Percentiles rank a stretch among this genome's conserved stretches.
Evolutionary conservation across 2,329 filamentous ascomycete species (phyloP).

Genomic region (Tolypocladium nubicola): DNA sequence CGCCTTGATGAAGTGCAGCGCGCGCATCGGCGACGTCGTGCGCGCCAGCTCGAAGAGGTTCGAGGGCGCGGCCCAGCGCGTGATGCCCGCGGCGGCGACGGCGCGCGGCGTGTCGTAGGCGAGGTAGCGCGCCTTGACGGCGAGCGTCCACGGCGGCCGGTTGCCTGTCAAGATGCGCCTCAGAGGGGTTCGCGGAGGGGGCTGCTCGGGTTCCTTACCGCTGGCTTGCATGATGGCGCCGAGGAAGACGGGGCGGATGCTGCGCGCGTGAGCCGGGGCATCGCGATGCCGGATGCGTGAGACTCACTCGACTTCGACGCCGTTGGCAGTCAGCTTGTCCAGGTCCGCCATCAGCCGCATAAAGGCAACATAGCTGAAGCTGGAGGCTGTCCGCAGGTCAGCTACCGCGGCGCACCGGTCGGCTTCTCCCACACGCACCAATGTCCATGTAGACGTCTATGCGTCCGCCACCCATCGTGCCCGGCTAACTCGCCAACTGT

Average conservation of each 20-base stretch:
- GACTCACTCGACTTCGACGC: slow-evolving; percentile 55
- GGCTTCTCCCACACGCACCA: slow-evolving; percentile 27
- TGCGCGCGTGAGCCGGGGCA: slow-evolving; percentile 16
- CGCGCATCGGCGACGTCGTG: slow-evolving; percentile 50
- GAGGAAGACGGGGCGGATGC: slow-evolving; percentile 62
- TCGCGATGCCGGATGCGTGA: too few relatives aligned
- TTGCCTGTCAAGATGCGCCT: slow-evolving; percentile 42
- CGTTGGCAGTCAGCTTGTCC: slow-evolving; percentile 42
- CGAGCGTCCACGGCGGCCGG: slow-evolving; percentile 61
- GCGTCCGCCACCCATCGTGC: slow-evolving; percentile 44
- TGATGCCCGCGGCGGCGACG: slow-evolving; percentile 24
- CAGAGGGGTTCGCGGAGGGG: not conserved
- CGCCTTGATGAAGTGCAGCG: slow-evolving; percentile 56
- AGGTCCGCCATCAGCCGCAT: slow-evolving; percentile 47
- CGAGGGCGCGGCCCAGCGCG: slow-evolving; percentile 19
- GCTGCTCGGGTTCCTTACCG: slow-evolving; percentile 26
- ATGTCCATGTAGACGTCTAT: slow-evolving; percentile 61
- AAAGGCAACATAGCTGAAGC: slow-evolving; percentile 48
- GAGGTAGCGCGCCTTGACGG: slow-evolving; percentile 54
- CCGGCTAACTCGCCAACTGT: not conserved
- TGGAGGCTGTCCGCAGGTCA: slow-evolving; percentile 44
- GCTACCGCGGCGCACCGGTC: not conserved
- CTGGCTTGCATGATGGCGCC: slow-evolving; percentile 52
- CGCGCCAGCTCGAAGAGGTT: slow-evolving; percentile 32
- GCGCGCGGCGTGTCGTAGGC: slow-evolving; percentile 28